Base-by-base conservation (phyloP, 108 stramenopile genomes). In the Skeletonema grethae region DNA sequence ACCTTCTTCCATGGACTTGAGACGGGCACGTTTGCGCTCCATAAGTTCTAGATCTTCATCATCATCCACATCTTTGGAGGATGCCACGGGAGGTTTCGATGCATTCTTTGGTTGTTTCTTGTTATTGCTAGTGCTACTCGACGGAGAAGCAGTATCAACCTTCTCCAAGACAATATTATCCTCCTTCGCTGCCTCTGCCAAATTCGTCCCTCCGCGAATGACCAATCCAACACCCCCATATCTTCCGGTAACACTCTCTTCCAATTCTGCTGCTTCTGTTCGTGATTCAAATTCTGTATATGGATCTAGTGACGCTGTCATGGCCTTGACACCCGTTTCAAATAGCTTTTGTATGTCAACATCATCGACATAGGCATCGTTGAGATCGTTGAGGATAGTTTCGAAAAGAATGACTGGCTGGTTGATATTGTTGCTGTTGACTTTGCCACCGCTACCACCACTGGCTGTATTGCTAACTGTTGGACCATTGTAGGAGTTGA, bases 211-310 rank as follows among this genome's bases (percentile, higher is more conserved):
- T 18, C 95, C 96, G 3, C 88, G 69, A 74, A 98, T 98, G 22
- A 97, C 95, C 66, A 98, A 75, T 7, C 97, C 97, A 6, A 98
- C 96, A 7, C 97, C 97, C 2, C 95, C 97, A 82, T 98, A 98
- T 38, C 73, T 69, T 18, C 97, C 97, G 11, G 63, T 76, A 29
- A 98, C 95, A 22, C 72, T 76, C 79, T 98, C 97, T 65, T 80
- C 88, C 73, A 98, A 62, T 38, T 88, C 89, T 34, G 69, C 67
- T 13, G 97, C 95, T 46, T 94, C 90, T 43, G 89, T 70, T 32
- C 72, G 69, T 11, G 82, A 84, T 76, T 97, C 96, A 72, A 95
- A 98, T 76, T 97, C 96, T 13, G 98, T 98, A 75, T 98, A 98
- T 2, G 98, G 98, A 87, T 98, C 98, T 29, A 98, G 76, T 4